Conservation (phyloP, 2,329 filamentous ascomycete species). For the Trichoderma lentiforme region DNA sequence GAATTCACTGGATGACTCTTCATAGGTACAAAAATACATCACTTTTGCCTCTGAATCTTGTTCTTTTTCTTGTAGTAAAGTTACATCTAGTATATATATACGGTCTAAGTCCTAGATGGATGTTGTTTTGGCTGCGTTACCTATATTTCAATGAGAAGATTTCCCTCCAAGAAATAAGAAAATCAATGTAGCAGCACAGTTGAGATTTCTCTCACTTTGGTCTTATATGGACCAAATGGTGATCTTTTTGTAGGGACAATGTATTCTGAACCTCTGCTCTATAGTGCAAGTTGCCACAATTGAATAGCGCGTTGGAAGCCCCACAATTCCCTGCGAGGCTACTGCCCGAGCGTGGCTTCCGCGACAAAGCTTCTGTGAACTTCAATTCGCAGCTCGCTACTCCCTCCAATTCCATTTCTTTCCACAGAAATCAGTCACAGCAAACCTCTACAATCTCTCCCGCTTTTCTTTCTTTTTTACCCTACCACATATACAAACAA, state of each 20-base stretch:
- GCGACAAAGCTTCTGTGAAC: neutral
- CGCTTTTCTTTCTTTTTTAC: neutral
- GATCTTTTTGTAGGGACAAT: neutral
- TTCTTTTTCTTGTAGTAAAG: neutral
- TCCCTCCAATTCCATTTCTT: neutral
- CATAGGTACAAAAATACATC: neutral
- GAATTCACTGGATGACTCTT: neutral
- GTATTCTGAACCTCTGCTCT: neutral
- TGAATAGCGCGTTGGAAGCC: neutral
- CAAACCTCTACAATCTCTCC: too few relatives aligned
- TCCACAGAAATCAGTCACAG: neutral
- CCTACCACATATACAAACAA: too few relatives aligned
- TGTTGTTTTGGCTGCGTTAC: neutral
- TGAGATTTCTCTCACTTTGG: neutral
- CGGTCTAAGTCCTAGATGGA: neutral
- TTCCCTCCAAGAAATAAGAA: neutral
- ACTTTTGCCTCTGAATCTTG: neutral
- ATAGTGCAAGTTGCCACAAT: neutral
- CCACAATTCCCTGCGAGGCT: slow-evolving; percentile 14
- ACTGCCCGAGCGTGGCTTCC: slow-evolving; percentile 7
- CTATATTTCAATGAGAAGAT: too few relatives aligned
- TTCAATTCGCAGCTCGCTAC: neutral
- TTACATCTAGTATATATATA: neutral
- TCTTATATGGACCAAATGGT: neutral
- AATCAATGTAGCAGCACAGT: neutral